Evolutionary conservation across 1,139 yeast genomes (phyloP).

Genomic region (Tardiomyces blankii): DNA sequence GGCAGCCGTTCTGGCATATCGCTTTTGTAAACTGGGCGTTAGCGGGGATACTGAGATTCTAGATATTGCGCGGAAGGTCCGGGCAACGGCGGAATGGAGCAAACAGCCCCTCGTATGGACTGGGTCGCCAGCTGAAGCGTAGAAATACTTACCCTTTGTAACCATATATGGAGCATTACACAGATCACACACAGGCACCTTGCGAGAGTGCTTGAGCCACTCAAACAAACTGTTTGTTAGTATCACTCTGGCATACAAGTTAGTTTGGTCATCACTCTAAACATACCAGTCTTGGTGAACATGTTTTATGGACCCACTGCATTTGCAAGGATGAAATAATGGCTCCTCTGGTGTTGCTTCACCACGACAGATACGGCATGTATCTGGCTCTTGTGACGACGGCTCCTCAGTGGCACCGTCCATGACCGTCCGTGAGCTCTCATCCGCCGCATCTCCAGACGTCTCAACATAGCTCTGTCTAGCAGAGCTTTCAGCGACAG

Average conservation of each 20-base stretch:
- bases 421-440: too few relatives aligned
- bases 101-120: too few relatives aligned
- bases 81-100: too few relatives aligned
- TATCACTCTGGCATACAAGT: background rate
- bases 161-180: slow-evolving; percentile 73
- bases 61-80: too few relatives aligned
- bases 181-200: slow-evolving; percentile 69
- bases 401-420: too few relatives aligned
- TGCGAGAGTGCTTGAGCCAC: slow-evolving; percentile 67
- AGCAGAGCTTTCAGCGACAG: too few relatives aligned
- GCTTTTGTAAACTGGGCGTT: slow-evolving; percentile 1
- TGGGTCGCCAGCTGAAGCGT: too few relatives aligned
- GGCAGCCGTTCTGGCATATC: slow-evolving; percentile 64
- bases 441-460: background rate
- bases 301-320: slow-evolving; percentile 86
- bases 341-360: slow-evolving; percentile 78
- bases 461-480: too few relatives aligned
- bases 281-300: slow-evolving; percentile 78
- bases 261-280: too few relatives aligned
- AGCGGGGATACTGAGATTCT: too few relatives aligned
- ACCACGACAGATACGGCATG: slow-evolving; percentile 90
- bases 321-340: slow-evolving; percentile 81
- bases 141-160: slow-evolving; percentile 7
- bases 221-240: slow-evolving; percentile 40
- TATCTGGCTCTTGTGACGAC: slow-evolving; percentile 28